Percentiles rank a stretch among this genome's conserved stretches.
phyloP scores from a whole-genome alignment of 805 yeast species.

The Groenewaldozyma salmanticensis region DNA sequence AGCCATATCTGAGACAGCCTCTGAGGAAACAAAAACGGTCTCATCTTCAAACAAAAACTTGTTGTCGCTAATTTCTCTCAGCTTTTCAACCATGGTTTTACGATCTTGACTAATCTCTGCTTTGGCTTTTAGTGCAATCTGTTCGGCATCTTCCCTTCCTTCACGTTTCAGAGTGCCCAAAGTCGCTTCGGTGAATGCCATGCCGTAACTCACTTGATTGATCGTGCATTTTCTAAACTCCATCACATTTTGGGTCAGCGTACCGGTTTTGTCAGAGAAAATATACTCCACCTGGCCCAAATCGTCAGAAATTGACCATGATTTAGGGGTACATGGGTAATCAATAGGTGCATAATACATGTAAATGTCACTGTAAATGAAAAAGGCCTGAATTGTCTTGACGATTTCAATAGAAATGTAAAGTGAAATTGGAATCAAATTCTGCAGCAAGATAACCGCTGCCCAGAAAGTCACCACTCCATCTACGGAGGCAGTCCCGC shows the following conservation, averaged over 20 bases:
- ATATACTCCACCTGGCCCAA: conserved; percentile 76
- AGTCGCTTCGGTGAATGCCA: conserved; percentile 70
- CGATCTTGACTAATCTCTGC: conserved; percentile 35
- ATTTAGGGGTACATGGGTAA: conserved; percentile 69
- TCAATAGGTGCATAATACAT: conserved; percentile 64
- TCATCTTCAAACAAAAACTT: conserved; percentile 41
- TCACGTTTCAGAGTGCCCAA: conserved; percentile 59
- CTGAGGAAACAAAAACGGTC: conserved; percentile 51
- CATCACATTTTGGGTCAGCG: conserved; percentile 76
- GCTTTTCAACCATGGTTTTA: conserved; percentile 37
- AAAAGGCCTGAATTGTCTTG: conserved; percentile 66
- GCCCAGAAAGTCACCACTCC: conserved; percentile 66
- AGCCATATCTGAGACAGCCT: conserved; percentile 45
- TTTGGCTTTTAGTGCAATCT: conserved; percentile 35
- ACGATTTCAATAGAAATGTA: conserved; percentile 72
- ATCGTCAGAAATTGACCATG: conserved; percentile 80
- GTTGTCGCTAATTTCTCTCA: conserved; percentile 31
- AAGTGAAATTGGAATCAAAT: conserved; percentile 71
- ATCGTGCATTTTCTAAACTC: conserved; percentile 70
- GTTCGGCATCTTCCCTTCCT: conserved; percentile 41
- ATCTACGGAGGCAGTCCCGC: conserved; percentile 48
- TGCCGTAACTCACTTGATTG: conserved; percentile 57
- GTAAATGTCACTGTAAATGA: conserved; percentile 58
- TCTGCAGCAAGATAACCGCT: conserved; percentile 61
- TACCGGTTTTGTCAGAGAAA: conserved; percentile 78